Conservation (phyloP, 2,329 filamentous ascomycete genomes). For the Pseudopyrenochaeta lycopersici region DNA sequence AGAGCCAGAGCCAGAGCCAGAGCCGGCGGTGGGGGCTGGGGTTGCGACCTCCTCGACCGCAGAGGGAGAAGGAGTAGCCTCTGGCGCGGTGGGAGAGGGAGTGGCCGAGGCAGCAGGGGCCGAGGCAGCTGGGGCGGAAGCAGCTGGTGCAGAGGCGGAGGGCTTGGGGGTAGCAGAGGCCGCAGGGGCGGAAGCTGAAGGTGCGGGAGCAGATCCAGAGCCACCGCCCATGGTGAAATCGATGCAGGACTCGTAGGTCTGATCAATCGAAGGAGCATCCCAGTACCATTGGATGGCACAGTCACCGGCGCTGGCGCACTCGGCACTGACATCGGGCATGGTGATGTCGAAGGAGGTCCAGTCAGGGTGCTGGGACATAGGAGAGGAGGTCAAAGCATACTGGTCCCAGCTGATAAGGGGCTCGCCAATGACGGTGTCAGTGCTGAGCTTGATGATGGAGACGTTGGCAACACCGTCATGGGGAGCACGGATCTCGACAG, state of each 20-base stretch:
- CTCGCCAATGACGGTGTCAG: conserved; percentile 62
- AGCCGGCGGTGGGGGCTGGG: conserved; percentile 14
- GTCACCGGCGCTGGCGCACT: conserved; percentile 59
- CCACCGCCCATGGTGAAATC: conserved; percentile 62
- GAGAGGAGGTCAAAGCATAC: conserved; percentile 61
- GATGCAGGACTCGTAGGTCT: conserved; percentile 71
- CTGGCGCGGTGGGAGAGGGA: too few species aligned
- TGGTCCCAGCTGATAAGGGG: conserved; percentile 64
- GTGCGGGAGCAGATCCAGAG: conserved; percentile 23
- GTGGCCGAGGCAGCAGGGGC: conserved; percentile 12
- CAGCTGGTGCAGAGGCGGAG: conserved; percentile 14
- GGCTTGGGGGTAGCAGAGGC: conserved; percentile 9
- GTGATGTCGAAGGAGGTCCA: conserved; percentile 63
- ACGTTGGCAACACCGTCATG: conserved; percentile 68
- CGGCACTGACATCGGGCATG: conserved; percentile 60
- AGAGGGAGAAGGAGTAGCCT: conserved; percentile 15
- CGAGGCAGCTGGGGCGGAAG: conserved; percentile 13
- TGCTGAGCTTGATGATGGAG: conserved; percentile 64
- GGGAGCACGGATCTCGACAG: conserved; percentile 60
- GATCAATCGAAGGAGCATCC: conserved; percentile 63
- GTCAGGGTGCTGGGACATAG: conserved; percentile 51
- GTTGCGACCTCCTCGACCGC: conserved; percentile 14
- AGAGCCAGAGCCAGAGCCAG: too few species aligned
- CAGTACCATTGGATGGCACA: conserved; percentile 71
- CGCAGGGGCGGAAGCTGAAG: conserved; percentile 16